Base-by-base conservation (phyloP, 2,329 filamentous ascomycete species). In the Aaosphaeria arxii region DNA sequence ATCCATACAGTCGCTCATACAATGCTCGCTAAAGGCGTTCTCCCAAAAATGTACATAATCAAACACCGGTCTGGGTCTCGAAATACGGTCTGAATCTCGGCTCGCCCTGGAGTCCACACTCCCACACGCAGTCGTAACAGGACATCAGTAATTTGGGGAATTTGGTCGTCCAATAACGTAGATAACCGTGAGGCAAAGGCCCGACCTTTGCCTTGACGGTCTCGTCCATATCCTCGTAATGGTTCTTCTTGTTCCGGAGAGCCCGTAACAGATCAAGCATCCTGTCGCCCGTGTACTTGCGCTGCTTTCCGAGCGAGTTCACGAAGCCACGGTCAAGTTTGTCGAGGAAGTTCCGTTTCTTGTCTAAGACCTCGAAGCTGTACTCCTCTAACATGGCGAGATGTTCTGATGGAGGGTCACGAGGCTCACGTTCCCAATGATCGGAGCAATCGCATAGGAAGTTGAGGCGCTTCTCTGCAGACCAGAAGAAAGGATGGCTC, bases 361-460 rank as follows among this genome's bases (percentile, higher is more conserved):
- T 29, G 86, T 78, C 51, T 6, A 79, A 67, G 28, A 80, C 72
- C 32, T 71, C 67, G 11, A 60, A 56, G 1, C 72, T 75, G 40
- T 76, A 73, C 3, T 71, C 70, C 61, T 85, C 82, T 11, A 85
- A 72, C 30, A 81, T 78, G 5, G 73, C 62, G 0, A 97, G 78
- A 1, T 85, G 79, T 0, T 74, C 66, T 0, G 89, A 91, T 0
- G 89, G 88, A 0, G 90, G 89, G 42, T 95, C 90, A 30, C 91
- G 85, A 0, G 85, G 84, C 66, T 97, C 92, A 57, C 94, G 89
- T 69, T 99, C 94, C 64, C 96, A 97, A 66, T 95, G 89, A 67
- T 99, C 94, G 0, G 91, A 96, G 6, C 95, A 91, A 55, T 96
- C 91, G 63, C 91, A 96, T n/a, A 99, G 78, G 71, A 99, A 99